Base-by-base conservation (phyloP, 768 basidiomycete genomes). In the Mycena vulgaris region DNA sequence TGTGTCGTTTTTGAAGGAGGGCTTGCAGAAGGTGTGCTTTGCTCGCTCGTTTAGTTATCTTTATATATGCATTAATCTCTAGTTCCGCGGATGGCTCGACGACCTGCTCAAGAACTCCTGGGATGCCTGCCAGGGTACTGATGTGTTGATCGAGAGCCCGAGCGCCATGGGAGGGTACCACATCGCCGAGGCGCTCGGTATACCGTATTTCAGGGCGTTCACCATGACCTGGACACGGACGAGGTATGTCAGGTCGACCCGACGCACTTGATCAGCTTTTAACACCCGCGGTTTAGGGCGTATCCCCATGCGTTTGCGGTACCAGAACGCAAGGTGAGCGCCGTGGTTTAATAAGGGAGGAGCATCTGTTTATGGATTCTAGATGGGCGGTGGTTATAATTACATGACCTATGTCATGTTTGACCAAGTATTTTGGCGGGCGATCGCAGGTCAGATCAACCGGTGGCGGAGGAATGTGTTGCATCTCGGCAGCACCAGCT, bases 331-430 rank as follows among this genome's bases (percentile, higher is more conserved):
- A 98, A 98, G 89, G 94, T 92, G 74, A 27, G 81, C 63, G 17
- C 58, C 31, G 19, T 37, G 62, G 40, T 70, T 37, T 27, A 35
- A 60, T 31, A 56, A 23, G 35, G 16, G 5, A 23, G 40, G 28
- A 17, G 28, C 2, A 4, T 48, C 27, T 37, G 42, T 48, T 66
- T 14, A 67, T 61, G 39, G 35, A 19, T 48, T 59, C 45, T 63
- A 95, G 92, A 95, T 98, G 92, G 98, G 97, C 14, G 97, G 97
- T 30, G 86, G 94, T 69, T 99, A 99, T 80, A 99, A 99, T 78
- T 99, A 98, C 80, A 98, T 99, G 97, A 92, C 96, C 5, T 97
- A 96, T 78, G 95, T 97, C 58, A 92, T 98, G 90, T 99, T 99
- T 78, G 98, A 97, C 75, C 95, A 97, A 84, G 93, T 97, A 31